phyloP scores from a whole-genome alignment of 108 stramenopile species.

The Pelagomonas calceolata region DNA sequence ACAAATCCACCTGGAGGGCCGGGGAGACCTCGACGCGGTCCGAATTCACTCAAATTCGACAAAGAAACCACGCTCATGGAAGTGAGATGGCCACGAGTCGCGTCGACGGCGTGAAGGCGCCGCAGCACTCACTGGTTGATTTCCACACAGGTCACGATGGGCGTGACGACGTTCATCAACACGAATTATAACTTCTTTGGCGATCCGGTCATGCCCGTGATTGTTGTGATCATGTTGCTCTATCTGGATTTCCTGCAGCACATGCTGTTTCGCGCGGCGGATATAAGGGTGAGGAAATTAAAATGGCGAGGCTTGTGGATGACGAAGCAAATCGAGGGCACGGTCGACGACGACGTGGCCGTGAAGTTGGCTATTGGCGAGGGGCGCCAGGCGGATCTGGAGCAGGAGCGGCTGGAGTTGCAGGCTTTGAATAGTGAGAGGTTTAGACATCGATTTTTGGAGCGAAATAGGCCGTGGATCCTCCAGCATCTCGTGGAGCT shows the following conservation, averaged over 20 bases:
- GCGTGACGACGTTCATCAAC: conserved; percentile 57
- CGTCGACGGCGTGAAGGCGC: too few species aligned
- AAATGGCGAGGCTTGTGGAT: conserved; percentile 65
- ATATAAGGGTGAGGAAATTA: conserved; percentile 35
- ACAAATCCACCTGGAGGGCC: too few species aligned
- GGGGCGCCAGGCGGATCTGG: conserved; percentile 61
- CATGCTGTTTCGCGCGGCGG: conserved; percentile 38
- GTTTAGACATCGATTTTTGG: conserved; percentile 67
- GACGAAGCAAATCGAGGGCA: conserved; percentile 53
- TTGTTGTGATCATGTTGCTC: conserved; percentile 45
- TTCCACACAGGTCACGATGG: too few species aligned
- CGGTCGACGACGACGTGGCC: conserved; percentile 71
- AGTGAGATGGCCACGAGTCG: too few species aligned
- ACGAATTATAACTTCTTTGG: conserved; percentile 57
- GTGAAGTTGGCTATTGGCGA: conserved; percentile 78
- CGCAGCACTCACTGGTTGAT: too few species aligned
- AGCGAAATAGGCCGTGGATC: conserved; percentile 77
- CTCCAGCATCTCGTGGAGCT: conserved; percentile 70
- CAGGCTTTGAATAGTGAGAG: conserved; percentile 65
- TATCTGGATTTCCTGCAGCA: conserved; percentile 37
- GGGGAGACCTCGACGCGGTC: too few species aligned
- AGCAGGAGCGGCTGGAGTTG: conserved; percentile 69
- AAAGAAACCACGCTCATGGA: too few species aligned
- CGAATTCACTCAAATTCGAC: too few species aligned
- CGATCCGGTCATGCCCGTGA: conserved; percentile 54